These are phyloP conservation scores for Ogataea paraovalis DNA, from an alignment of 805 yeast species.

Conservation along the genomic window DNA sequence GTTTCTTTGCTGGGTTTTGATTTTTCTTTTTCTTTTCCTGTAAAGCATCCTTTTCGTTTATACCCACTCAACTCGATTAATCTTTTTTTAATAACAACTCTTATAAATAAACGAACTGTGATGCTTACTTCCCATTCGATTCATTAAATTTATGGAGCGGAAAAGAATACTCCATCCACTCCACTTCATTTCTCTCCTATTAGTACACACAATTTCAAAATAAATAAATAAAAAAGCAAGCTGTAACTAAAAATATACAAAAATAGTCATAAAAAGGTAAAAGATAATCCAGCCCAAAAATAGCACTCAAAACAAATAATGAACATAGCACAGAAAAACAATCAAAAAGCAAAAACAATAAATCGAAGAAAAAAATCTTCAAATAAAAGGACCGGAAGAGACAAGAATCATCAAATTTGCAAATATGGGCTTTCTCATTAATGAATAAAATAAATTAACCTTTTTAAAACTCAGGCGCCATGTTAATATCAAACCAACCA, in stretches of 20 bases:
- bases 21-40: too few relatives aligned
- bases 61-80: background rate
- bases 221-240: background rate
- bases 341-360: background rate
- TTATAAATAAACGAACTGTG: too few relatives aligned
- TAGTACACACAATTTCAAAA: background rate
- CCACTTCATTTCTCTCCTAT: too few relatives aligned
- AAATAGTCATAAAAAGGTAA: background rate
- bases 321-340: background rate
- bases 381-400: background rate
- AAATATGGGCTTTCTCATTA: too few relatives aligned
- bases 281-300: background rate
- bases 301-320: background rate
- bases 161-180: too few relatives aligned
- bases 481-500: constrained; percentile 89
- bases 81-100: too few relatives aligned
- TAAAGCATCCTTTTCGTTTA: background rate
- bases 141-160: too few relatives aligned
- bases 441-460: background rate
- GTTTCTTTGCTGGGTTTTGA: too few relatives aligned
- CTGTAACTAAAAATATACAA: background rate
- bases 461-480: constrained; percentile 55
- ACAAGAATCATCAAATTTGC: too few relatives aligned
- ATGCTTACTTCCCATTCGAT: background rate
- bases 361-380: background rate